A percentile compares a stretch with the other conserved stretches of the same genome.
phyloP scores from a whole-genome alignment of 2,329 filamentous ascomycete species.

The Chrysosporium keratinophilum region DNA sequence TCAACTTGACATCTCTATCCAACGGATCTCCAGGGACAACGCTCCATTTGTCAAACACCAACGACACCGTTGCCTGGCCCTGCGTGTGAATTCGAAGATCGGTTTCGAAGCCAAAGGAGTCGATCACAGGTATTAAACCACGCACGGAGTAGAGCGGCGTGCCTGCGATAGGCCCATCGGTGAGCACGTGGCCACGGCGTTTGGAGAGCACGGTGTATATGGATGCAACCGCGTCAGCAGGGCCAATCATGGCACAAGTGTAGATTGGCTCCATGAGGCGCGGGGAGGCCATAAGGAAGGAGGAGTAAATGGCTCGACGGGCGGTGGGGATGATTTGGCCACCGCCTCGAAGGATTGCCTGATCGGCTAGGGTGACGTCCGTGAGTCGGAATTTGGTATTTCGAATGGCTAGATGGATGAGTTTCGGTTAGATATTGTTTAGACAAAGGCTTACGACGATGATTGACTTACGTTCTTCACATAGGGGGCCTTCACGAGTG shows the following conservation, averaged over 20 bases:
- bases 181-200: slow-evolving; percentile 80
- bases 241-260: slow-evolving; percentile 82
- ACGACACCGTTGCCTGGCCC: slow-evolving; percentile 76
- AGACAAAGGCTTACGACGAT: neutral
- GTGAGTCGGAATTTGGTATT: slow-evolving; percentile 97
- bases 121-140: slow-evolving; percentile 88
- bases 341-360: slow-evolving; percentile 89
- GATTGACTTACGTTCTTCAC: slow-evolving; percentile 76
- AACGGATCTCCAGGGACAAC: slow-evolving; percentile 93
- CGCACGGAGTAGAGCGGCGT: slow-evolving; percentile 88
- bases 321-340: slow-evolving; percentile 96
- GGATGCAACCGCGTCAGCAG: slow-evolving; percentile 75
- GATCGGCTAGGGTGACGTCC: slow-evolving; percentile 72
- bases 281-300: slow-evolving; percentile 93
- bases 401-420: slow-evolving; percentile 58
- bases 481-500: slow-evolving; percentile 84
- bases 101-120: slow-evolving; percentile 96
- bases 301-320: slow-evolving; percentile 84
- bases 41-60: slow-evolving; percentile 93
- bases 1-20: slow-evolving; percentile 70
- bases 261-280: slow-evolving; percentile 96
- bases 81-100: slow-evolving; percentile 93
- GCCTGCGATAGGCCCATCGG: slow-evolving; percentile 87
- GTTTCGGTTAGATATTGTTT: slow-evolving; percentile 19
- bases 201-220: slow-evolving; percentile 87